A percentile compares a stretch with the other conserved stretches of the same genome.
Evolutionary conservation across 176 grass and related monocot genomes (phyloP).

Genomic region (Elaeis guineensis): DNA sequence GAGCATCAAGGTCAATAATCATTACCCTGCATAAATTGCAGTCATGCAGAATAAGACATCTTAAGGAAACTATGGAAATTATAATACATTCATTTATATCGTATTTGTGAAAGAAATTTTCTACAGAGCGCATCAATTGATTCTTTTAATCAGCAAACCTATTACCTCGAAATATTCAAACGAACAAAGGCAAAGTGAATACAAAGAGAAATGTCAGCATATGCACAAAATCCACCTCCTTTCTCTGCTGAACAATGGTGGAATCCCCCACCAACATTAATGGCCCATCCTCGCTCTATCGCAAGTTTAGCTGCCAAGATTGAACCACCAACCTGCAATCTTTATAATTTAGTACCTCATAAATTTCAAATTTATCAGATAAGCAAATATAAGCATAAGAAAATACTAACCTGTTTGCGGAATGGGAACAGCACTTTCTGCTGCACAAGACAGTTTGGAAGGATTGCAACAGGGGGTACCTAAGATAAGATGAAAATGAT

Average conservation of each 20-base stretch:
- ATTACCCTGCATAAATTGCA: slow-evolving; percentile 46
- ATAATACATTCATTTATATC: too few relatives aligned
- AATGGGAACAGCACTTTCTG: slow-evolving; percentile 67
- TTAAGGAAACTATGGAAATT: too few relatives aligned
- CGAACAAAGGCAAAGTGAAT: slow-evolving; percentile 64
- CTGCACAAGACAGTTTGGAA: slow-evolving; percentile 72
- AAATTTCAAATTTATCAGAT: too few relatives aligned
- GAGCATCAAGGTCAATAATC: slow-evolving; percentile 98
- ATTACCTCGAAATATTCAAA: slow-evolving; percentile 58
- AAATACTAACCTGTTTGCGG: slow-evolving; percentile 51
- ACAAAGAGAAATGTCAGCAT: slow-evolving; percentile 60
- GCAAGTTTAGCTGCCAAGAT: slow-evolving; percentile 82
- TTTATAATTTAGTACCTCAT: neutral
- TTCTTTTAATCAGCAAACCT: neutral
- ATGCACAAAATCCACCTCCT: slow-evolving; percentile 82
- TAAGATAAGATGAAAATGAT: slow-evolving; percentile 17
- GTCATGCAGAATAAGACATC: neutral
- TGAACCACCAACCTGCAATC: slow-evolving; percentile 60
- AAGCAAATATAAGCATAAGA: too few relatives aligned
- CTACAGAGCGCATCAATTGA: too few relatives aligned
- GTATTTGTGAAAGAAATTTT: too few relatives aligned
- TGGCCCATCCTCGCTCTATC: slow-evolving; percentile 70
- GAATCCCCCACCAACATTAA: slow-evolving; percentile 89
- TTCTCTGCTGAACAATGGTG: slow-evolving; percentile 83
- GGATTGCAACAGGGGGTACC: slow-evolving; percentile 61